Evolutionary conservation across 2,329 filamentous ascomycete species (phyloP), one percentile per base, ranked within the genome.

Genomic region (Colletotrichum lini): DNA sequence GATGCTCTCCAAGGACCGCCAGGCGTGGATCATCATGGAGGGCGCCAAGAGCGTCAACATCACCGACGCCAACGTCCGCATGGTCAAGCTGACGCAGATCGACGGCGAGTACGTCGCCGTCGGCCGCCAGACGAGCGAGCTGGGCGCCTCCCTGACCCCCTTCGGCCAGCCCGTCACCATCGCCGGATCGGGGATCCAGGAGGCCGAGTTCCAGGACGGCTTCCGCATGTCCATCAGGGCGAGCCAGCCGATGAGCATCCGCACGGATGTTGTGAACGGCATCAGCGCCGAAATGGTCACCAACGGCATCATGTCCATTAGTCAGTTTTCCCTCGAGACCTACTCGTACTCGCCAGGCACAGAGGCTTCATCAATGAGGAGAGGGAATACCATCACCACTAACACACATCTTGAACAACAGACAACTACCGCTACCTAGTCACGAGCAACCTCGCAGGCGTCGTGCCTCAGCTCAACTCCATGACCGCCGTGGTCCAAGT

Each of bases 351-450:
- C 0, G 1, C 30, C 7, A 30, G 30, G 30, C 30, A 30, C 30
- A 30, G 30, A 30, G 26, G 26, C 26, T 26, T 26, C 26, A 26
- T 26, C 26, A 30, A 30, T 1, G 30, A 8, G 7, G 30, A 7
- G 30, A 9, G 30, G 30, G 30, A 8, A 9, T 6, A 5, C 1
- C 44, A 4, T 7, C 56, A 38, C 1, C 6, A 15, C 65, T 68
- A n/a, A 72, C 13, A 45, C 13, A 45, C 21, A 0, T 30, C 30
- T 30, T 30, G 30, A 30, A 12, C 21, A 38, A 49, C 38, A 75
- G 74, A 75, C 66, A 75, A 75, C 65, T 75, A 73, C 57, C 68
- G 74, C 13, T 75, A 75, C n/a, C 73, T 75, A 26, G 74, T 75
- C 30, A 75, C 73, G 38, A 75, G 72, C 49, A 75, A 73, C 57